Percentiles rank a stretch among this genome's conserved stretches.
Evolutionary conservation across 768 basidiomycete genomes (phyloP).

Genomic region (Lentinula boryana): DNA sequence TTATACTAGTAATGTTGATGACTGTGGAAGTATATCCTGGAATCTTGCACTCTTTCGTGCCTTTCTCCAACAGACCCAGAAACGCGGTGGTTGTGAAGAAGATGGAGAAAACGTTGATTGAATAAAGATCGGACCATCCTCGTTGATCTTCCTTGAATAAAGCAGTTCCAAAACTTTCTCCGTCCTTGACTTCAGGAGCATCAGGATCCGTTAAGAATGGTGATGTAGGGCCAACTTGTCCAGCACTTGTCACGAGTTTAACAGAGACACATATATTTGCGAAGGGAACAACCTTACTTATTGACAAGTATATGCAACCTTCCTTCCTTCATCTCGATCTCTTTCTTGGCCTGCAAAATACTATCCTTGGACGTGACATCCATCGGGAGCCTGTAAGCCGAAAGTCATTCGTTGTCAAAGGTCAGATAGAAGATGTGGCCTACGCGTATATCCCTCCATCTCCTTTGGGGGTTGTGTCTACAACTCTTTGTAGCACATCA

Average conservation of each 20-base stretch:
- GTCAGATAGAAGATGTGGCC: constrained; percentile 8
- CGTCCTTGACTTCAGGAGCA: constrained; percentile 54
- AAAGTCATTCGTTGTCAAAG: neutral
- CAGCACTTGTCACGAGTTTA: constrained; percentile 44
- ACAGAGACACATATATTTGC: neutral
- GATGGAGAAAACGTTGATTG: constrained; percentile 68
- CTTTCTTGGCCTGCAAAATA: constrained; percentile 49
- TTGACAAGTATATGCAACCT: constrained; percentile 77
- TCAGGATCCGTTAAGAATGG: constrained; percentile 50
- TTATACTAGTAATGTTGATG: constrained; percentile 76
- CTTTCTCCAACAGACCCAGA: constrained; percentile 68
- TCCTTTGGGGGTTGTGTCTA: constrained; percentile 38
- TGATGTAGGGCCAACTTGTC: constrained; percentile 62
- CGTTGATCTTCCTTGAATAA: constrained; percentile 65
- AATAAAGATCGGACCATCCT: constrained; percentile 56
- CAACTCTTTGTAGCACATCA: constrained; percentile 55
- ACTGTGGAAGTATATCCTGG: constrained; percentile 54
- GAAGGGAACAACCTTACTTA: constrained; percentile 45
- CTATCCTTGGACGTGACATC: constrained; percentile 69
- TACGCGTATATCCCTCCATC: constrained; percentile 56
- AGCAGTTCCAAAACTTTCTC: constrained; percentile 60
- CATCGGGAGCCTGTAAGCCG: constrained; percentile 47
- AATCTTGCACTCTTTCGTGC: constrained; percentile 46
- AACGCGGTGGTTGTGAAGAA: constrained; percentile 77
- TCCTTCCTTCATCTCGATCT: constrained; percentile 55